Base-by-base conservation (phyloP, 176 grass and related monocot species). In the Rhynchospora tenuis region DNA sequence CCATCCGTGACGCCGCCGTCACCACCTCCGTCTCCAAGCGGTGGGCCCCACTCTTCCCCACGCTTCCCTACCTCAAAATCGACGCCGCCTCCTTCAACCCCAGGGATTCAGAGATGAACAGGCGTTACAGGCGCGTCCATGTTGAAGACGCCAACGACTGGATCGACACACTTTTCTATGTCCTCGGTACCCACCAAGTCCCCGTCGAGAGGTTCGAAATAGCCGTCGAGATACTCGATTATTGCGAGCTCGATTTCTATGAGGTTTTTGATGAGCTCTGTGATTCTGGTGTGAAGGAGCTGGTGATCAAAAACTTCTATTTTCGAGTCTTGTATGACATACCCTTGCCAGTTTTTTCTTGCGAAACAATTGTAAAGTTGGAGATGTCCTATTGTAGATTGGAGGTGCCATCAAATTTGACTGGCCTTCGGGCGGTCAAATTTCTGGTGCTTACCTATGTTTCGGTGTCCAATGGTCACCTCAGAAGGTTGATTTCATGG, bases 1-100 rank as follows among this genome's bases (percentile, higher is more conserved):
- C 83, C 12, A 84, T 84, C 81, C 77, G 82, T 88, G 43, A 33
- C 43, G 90, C 85, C 70, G 85, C 79, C 12, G 43, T 59, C 75
- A 79, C 88, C 70, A 69, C 70, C 56, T 55, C 16, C 73, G 29
- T 69, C 33, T 73, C 87, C 82, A 87, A 83, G 15, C 66, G 7
- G 17, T 44, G 66, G 66, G 16, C 16, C 66, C 67, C 38, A 24
- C 85, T 84, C 63, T 92, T 88, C 82, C 85, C 47, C 61, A 1
- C 5, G 11, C 78, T 92, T 6, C 79, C 62, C 17, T 0, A 33
- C 19, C 33, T 87, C 23, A 12, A 83, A 26, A 20, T 72, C 0
- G 56, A 23, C 68, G 7, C 85, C 2, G 82, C 86, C 8, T 92
- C 90, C 71, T 31, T 87, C 83, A 7, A 28, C 23, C 64, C 84